Conservation (phyloP, 2,329 filamentous ascomycete genomes). For the Arachnomyces sp. region DNA sequence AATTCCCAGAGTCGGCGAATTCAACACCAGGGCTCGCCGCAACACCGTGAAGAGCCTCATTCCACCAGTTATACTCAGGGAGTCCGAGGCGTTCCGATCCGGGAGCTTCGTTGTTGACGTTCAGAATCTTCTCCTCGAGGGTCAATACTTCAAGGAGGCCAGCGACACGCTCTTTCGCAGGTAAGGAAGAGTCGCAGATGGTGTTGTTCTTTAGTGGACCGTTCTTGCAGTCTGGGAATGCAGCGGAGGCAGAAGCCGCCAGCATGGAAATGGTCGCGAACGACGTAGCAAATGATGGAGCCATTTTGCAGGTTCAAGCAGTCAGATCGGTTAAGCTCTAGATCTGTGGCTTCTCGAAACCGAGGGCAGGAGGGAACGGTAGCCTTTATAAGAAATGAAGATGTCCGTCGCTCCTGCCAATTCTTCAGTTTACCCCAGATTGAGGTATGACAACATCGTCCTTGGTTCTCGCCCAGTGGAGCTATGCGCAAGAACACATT, state of each 20-base stretch:
- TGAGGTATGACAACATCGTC: not conserved
- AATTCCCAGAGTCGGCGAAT: slow-evolving; percentile 45
- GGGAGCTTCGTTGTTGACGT: slow-evolving; percentile 36
- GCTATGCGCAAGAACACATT: not conserved
- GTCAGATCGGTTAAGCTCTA: too few relatives aligned
- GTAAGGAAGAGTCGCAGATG: slow-evolving; percentile 40
- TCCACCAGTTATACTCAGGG: slow-evolving; percentile 53
- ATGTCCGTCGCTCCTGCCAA: not conserved
- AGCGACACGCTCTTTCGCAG: slow-evolving; percentile 29
- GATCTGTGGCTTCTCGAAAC: too few relatives aligned
- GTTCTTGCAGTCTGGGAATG: slow-evolving; percentile 42
- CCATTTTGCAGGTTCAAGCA: too few relatives aligned
- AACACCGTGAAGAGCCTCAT: slow-evolving; percentile 54
- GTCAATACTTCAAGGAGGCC: slow-evolving; percentile 43
- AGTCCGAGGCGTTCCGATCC: slow-evolving; percentile 49
- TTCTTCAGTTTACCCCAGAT: not conserved
- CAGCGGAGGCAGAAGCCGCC: not conserved
- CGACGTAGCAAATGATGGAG: too few relatives aligned
- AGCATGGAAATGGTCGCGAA: too few relatives aligned
- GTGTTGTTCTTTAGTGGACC: slow-evolving; percentile 41
- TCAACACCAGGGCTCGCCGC: slow-evolving; percentile 41
- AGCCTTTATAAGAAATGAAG: not conserved
- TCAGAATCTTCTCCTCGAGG: slow-evolving; percentile 46
- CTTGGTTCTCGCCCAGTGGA: not conserved
- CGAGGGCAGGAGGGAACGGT: too few relatives aligned